A percentile compares a stretch with the other conserved stretches of the same genome.
Evolutionary conservation across 306 rosid species (phyloP).

Genomic region (Pachyrhizus erosus): DNA sequence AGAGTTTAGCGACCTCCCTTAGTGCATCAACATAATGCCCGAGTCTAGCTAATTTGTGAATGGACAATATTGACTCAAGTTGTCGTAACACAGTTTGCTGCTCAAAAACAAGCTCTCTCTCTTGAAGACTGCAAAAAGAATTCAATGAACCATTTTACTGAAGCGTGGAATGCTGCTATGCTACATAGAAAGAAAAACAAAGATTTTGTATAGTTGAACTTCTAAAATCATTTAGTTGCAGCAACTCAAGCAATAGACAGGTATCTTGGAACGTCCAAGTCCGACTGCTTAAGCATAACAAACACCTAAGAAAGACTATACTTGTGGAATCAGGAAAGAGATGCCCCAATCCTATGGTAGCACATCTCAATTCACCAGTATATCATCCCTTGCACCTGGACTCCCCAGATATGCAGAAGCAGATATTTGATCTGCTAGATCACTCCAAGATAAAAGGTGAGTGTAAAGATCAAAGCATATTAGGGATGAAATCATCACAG

Average conservation of each 20-base stretch:
- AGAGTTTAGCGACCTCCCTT: slow-evolving; percentile 93
- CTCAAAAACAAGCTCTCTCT: slow-evolving; percentile 80
- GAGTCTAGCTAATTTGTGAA: slow-evolving; percentile 84
- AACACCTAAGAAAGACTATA: slow-evolving; percentile 6
- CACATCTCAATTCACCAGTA: slow-evolving; percentile 9
- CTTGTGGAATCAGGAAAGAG: neutral
- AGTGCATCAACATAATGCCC: slow-evolving; percentile 80
- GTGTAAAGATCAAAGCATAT: slow-evolving; percentile 1
- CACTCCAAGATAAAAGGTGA: slow-evolving; percentile 16
- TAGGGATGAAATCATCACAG: slow-evolving; percentile 17
- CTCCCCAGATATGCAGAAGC: slow-evolving; percentile 10
- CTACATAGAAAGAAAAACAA: slow-evolving; percentile 8
- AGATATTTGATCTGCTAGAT: slow-evolving; percentile 17
- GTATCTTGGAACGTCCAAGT: slow-evolving; percentile 11
- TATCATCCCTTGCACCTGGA: slow-evolving; percentile 25
- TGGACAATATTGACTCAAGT: slow-evolving; percentile 85
- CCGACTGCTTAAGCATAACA: neutral
- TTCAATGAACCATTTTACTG: slow-evolving; percentile 25
- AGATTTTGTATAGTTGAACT: neutral
- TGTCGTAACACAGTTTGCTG: slow-evolving; percentile 93
- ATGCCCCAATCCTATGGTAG: slow-evolving; percentile 5
- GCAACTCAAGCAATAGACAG: slow-evolving; percentile 24
- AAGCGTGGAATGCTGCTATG: neutral
- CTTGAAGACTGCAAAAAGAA: slow-evolving; percentile 75
- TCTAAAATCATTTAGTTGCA: neutral